phyloP scores from a whole-genome alignment of 1,284 basidiomycete species.

The Ustilago shanxiensis region DNA sequence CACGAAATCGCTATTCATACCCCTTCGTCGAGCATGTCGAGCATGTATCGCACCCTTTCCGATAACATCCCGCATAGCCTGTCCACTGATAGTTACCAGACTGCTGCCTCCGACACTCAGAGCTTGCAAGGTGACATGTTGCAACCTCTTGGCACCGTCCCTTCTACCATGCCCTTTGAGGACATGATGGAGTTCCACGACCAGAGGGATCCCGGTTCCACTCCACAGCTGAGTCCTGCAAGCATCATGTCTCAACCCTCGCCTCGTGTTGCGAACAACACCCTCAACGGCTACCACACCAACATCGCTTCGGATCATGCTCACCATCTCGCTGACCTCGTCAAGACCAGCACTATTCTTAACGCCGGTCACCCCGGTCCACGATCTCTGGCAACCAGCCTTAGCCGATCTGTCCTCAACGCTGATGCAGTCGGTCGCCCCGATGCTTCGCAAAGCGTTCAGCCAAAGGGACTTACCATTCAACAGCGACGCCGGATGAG shows the following conservation, averaged over 20 bases:
- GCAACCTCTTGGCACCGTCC: conserved; percentile 25
- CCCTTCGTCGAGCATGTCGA: conserved; percentile 1
- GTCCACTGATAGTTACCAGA: conserved; percentile 15
- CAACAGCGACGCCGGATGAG: conserved; percentile 51
- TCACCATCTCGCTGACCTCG: conserved; percentile 37
- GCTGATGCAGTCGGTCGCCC: conserved; percentile 30
- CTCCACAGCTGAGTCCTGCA: conserved; percentile 34
- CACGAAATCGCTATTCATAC: background rate
- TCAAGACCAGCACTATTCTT: conserved; percentile 39
- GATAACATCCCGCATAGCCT: conserved; percentile 20
- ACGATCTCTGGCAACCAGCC: conserved; percentile 40
- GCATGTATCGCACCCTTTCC: conserved; percentile 7
- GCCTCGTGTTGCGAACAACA: conserved; percentile 30
- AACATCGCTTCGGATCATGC: conserved; percentile 47
- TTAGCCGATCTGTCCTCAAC: conserved; percentile 46
- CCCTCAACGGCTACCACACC: conserved; percentile 41
- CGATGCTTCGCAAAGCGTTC: background rate
- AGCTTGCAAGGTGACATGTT: conserved; percentile 32
- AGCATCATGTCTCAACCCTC: conserved; percentile 30
- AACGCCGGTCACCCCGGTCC: conserved; percentile 41
- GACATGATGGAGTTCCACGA: conserved; percentile 27
- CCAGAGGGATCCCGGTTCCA: conserved; percentile 5
- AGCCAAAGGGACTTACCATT: conserved; percentile 35
- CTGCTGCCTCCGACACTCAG: conserved; percentile 24
- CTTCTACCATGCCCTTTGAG: conserved; percentile 18